phyloP scores from a whole-genome alignment of 176 grass and related monocot species.

The Metroxylon sagu region DNA sequence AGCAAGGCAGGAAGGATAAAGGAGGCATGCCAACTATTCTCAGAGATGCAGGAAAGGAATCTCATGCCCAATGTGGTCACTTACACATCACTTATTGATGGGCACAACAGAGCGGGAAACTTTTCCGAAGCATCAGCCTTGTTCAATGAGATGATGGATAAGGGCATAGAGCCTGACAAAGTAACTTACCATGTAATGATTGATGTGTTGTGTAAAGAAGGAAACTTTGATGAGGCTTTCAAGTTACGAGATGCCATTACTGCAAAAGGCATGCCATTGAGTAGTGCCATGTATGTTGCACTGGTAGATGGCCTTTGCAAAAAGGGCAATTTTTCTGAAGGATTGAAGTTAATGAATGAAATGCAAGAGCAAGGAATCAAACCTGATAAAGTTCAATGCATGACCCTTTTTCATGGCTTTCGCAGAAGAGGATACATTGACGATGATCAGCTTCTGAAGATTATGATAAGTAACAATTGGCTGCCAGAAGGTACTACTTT shows the following conservation, averaged over 20 bases:
- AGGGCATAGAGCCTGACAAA: conserved; percentile 13
- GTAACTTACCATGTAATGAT: background rate
- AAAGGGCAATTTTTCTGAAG: conserved; percentile 31
- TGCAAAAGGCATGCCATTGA: conserved; percentile 27
- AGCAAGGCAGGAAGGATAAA: conserved; percentile 28
- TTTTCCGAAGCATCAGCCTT: conserved; percentile 1
- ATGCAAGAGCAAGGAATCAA: conserved; percentile 30
- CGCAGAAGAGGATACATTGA: conserved; percentile 20
- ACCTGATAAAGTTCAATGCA: conserved; percentile 26
- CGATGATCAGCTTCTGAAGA: conserved; percentile 34
- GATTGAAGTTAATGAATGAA: conserved; percentile 33
- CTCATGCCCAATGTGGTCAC: conserved; percentile 7
- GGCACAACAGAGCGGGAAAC: background rate
- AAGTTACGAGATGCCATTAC: conserved; percentile 26
- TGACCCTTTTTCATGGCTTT: conserved; percentile 26
- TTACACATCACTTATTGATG: conserved; percentile 26
- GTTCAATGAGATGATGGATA: conserved; percentile 21
- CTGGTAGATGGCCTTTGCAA: conserved; percentile 34
- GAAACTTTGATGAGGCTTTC: conserved; percentile 29
- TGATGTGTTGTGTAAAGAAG: conserved; percentile 20
- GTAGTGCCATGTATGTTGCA: conserved; percentile 16
- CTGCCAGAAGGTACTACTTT: conserved; percentile 32
- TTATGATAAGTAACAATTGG: conserved; percentile 33
- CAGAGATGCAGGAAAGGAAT: conserved; percentile 19
- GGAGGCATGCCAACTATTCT: conserved; percentile 33